Base-by-base conservation (phyloP, 192 early-diverging fungal genomes). In the Coemansia sp. region DNA sequence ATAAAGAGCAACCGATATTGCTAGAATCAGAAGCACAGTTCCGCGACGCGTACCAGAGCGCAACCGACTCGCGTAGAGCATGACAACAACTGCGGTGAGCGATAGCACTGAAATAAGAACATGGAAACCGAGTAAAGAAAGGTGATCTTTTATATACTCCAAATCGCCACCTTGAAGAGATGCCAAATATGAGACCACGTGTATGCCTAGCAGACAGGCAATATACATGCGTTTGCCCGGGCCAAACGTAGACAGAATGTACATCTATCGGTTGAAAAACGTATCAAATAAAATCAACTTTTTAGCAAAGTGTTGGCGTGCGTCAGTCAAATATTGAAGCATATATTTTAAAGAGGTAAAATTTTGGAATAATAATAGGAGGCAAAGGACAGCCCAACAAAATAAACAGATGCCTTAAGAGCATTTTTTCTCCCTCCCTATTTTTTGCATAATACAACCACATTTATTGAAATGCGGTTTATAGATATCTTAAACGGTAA, bases 131-230 rank as follows among this genome's bases (percentile, higher is more conserved):
- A 84, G 68, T 24, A 65, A 46, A 8, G 78, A 65, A 11, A 84
- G 58, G 27, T 81, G 73, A n/a, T 81, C 66, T 49, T 82, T 81
- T 44, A 84, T 78, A 56, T 70, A 82, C 25, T 68, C 64, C 10
- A 84, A 69, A 51, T 67, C 59, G 22, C 81, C 83, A n/a, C 73
- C 83, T 47, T 78, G 65, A 16, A 78, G 69, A 0, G 65, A 25
- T 4, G 62, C 0, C 35, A 78, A 9, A 33, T 78, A 78, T 0
- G 59, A 55, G 0, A 48, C 3, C 8, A 30, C 21, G 6, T 14
- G 62, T 1, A 64, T 24, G 7, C 51, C 19, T 9, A 67, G 28
- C 10, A 71, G 53, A 0, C 27, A 23, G 3, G 31, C 43, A 11
- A 71, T 50, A 9, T 44, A 30, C 0, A 35, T 24, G 6, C 65